Percentiles rank a stretch among this genome's conserved stretches.
Conservation (phyloP, 2,329 filamentous ascomycete genomes). For the Sarocladiaceae sp. region DNA sequence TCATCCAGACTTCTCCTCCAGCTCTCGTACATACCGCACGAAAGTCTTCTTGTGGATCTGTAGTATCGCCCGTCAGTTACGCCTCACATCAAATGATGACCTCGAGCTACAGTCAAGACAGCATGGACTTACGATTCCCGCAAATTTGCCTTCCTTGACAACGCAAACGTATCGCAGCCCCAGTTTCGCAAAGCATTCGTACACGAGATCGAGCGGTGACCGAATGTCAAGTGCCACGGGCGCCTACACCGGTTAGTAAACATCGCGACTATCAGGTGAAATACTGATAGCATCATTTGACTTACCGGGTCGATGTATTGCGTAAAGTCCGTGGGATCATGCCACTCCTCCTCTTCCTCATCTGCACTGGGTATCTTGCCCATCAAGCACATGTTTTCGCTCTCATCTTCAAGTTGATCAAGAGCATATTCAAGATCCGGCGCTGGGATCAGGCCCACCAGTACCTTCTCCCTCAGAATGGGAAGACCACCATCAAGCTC, state of each 20-base stretch:
- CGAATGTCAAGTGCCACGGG: slow-evolving; percentile 83
- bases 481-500: slow-evolving; percentile 90
- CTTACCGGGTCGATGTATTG: slow-evolving; percentile 80
- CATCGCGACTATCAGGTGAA: not conserved
- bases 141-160: slow-evolving; percentile 73
- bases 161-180: slow-evolving; percentile 91
- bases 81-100: too few species aligned
- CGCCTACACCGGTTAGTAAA: slow-evolving; percentile 42
- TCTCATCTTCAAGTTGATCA: slow-evolving; percentile 74
- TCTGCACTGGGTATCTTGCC: slow-evolving; percentile 56
- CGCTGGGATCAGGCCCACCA: slow-evolving; percentile 87
- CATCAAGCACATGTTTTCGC: slow-evolving; percentile 75
- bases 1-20: slow-evolving; percentile 48
- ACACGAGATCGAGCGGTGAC: slow-evolving; percentile 89
- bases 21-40: slow-evolving; percentile 85
- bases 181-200: slow-evolving; percentile 93
- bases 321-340: slow-evolving; percentile 77
- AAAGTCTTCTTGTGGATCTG: slow-evolving; percentile 93
- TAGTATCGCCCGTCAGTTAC: too few species aligned
- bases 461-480: slow-evolving; percentile 68
- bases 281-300: slow-evolving; percentile 11
- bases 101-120: too few species aligned
- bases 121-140: slow-evolving; percentile 73
- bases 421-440: slow-evolving; percentile 91
- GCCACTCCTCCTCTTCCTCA: slow-evolving; percentile 51